These are phyloP conservation scores for Ambrosia artemisiifolia DNA, from an alignment of 129 eudicot genomes.

Conservation along the genomic window DNA sequence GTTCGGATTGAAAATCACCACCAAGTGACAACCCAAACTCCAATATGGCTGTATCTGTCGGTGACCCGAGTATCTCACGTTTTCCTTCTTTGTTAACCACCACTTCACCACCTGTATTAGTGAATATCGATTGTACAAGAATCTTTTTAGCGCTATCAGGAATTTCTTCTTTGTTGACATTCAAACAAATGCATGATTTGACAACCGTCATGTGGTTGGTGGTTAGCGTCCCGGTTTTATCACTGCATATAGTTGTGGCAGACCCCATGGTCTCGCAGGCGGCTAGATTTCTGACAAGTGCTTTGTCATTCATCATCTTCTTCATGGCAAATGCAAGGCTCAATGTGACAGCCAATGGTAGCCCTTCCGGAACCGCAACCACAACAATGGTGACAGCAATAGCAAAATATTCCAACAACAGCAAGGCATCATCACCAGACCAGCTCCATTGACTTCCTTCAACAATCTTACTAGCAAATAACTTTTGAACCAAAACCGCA, in stretches of 20 bases:
- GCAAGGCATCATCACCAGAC: conserved; percentile 75
- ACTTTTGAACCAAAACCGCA: conserved; percentile 74
- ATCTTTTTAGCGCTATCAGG: conserved; percentile 47
- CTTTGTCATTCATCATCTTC: conserved; percentile 97
- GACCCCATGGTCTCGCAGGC: conserved; percentile 99
- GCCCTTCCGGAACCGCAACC: conserved; percentile 96
- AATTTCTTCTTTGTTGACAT: conserved; percentile 45
- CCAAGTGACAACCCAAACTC: conserved; percentile 83
- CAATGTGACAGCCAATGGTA: conserved; percentile 88
- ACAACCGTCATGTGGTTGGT: conserved; percentile 97
- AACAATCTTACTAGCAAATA: conserved; percentile 47
- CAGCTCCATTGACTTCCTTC: conserved; percentile 59
- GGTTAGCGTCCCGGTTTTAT: conserved; percentile 92
- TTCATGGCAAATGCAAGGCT: conserved; percentile 98
- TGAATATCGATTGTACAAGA: conserved; percentile 76
- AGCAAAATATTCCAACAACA: conserved; percentile 81
- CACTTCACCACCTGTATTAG: conserved; percentile 91
- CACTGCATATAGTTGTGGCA: conserved; percentile 92
- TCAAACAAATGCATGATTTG: conserved; percentile 75
- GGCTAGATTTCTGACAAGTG: conserved; percentile 86
- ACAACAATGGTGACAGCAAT: conserved; percentile 95
- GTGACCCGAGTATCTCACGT: conserved; percentile 76
- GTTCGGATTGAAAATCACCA: conserved; percentile 73
- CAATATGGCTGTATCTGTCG: conserved; percentile 87
- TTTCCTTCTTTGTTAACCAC: conserved; percentile 65